Conservation (phyloP, 2,329 filamentous ascomycete species). For the Penicillium griseofulvum region DNA sequence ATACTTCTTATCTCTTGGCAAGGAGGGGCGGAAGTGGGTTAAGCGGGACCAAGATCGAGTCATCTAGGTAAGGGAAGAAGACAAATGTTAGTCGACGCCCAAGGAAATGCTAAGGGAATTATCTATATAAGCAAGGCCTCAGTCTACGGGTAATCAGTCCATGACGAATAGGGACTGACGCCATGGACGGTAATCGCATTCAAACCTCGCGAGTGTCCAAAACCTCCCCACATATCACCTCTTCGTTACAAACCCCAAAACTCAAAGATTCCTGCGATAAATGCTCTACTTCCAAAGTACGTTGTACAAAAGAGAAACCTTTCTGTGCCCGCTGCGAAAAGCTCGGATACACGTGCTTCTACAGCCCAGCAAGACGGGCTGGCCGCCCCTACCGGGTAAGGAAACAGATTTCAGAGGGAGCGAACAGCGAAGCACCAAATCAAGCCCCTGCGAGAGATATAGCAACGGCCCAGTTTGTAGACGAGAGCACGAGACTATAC, state of each 20-base stretch:
- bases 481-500: background rate
- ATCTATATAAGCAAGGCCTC: background rate
- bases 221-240: background rate
- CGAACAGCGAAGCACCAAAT: background rate
- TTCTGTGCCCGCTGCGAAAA: constrained; percentile 18
- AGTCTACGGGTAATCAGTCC: background rate
- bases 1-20: background rate
- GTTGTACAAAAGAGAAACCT: constrained; percentile 19
- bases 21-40: background rate
- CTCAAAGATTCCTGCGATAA: constrained; percentile 12
- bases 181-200: background rate
- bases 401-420: background rate
- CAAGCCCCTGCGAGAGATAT: background rate
- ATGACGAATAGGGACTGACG: background rate
- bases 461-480: background rate
- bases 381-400: constrained; percentile 13
- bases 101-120: background rate
- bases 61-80: background rate
- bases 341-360: constrained; percentile 22
- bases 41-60: background rate
- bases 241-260: background rate
- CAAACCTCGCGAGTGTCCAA: background rate
- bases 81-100: background rate
- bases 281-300: constrained; percentile 20
- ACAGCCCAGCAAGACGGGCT: constrained; percentile 23